Percentiles rank a stretch among this genome's conserved stretches.
phyloP scores from a whole-genome alignment of 179 eudicot genomes.

The Camellia oleifera region DNA sequence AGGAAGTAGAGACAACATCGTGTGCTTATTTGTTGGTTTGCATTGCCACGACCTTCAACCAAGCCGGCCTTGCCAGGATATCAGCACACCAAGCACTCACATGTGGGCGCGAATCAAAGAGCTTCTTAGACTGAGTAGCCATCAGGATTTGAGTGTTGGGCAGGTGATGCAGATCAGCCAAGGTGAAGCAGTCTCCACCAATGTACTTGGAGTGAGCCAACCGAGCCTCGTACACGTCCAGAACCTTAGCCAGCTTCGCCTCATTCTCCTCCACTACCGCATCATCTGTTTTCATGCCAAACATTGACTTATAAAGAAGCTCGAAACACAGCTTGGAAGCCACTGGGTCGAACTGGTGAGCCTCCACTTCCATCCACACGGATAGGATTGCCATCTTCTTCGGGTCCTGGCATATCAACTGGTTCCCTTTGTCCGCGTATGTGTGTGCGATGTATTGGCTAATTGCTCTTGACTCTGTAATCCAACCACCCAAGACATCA shows the following conservation, averaged over 20 bases:
- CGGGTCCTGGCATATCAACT: constrained; percentile 22
- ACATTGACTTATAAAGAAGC: constrained; percentile 37
- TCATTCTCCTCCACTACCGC: constrained; percentile 33
- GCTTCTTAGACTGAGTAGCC: constrained; percentile 28
- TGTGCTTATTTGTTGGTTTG: no score
- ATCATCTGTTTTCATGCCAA: constrained; percentile 38
- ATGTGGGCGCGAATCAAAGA: constrained; percentile 43
- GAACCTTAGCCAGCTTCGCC: constrained; percentile 38
- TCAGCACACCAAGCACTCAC: constrained; percentile 54
- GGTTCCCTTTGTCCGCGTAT: constrained; percentile 39
- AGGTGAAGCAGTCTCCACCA: constrained; percentile 43
- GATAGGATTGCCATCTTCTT: constrained; percentile 34
- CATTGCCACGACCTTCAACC: constrained; percentile 28
- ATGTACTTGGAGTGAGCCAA: constrained; percentile 52
- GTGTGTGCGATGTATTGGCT: constrained; percentile 37
- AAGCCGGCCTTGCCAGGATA: constrained; percentile 60
- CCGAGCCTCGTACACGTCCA: constrained; percentile 58
- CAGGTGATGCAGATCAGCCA: constrained; percentile 60
- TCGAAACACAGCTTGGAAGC: constrained; percentile 43
- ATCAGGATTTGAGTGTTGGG: constrained; percentile 34
- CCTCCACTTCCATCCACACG: constrained; percentile 59
- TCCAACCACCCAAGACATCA: not conserved
- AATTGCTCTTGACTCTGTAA: constrained; percentile 67
- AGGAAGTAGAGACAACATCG: no score
- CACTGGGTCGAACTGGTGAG: constrained; percentile 47